A percentile compares a stretch with the other conserved stretches of the same genome.
Conservation (phyloP, 2,329 filamentous ascomycete species). For the Colletotrichum echinochloae region DNA sequence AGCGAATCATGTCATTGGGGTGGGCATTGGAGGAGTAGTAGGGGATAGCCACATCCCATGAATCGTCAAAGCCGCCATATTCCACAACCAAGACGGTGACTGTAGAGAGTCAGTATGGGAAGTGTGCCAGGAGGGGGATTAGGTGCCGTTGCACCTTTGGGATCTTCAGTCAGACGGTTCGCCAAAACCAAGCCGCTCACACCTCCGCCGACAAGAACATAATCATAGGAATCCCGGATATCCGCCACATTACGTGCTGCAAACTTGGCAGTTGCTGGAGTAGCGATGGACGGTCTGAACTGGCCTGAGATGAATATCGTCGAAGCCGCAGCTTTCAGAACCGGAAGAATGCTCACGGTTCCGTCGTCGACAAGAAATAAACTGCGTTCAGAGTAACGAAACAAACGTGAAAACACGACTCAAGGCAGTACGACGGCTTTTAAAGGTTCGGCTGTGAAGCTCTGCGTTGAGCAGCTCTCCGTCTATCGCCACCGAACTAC, state of each 20-base stretch:
- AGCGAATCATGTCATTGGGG: conserved; percentile 44
- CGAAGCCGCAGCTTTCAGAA: conserved; percentile 7
- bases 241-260: conserved; percentile 16
- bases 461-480: not conserved
- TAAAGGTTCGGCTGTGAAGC: not conserved
- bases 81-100: conserved; percentile 48
- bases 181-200: conserved; percentile 52
- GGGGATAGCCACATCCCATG: conserved; percentile 31
- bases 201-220: conserved; percentile 53
- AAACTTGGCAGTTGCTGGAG: conserved; percentile 16
- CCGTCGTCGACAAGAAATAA: not conserved
- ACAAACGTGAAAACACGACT: not conserved
- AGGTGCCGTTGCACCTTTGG: conserved; percentile 32
- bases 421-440: not conserved
- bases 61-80: conserved; percentile 35
- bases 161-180: conserved; percentile 51
- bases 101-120: conserved; percentile 12
- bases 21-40: conserved; percentile 41
- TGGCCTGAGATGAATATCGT: conserved; percentile 5
- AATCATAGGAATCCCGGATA: conserved; percentile 47
- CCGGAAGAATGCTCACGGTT: conserved; percentile 1
- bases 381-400: not conserved
- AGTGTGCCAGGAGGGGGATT: not conserved
- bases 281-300: not conserved
- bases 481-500: not conserved